phyloP scores from a whole-genome alignment of 176 grass and related monocot species.

The Lolium perenne region DNA sequence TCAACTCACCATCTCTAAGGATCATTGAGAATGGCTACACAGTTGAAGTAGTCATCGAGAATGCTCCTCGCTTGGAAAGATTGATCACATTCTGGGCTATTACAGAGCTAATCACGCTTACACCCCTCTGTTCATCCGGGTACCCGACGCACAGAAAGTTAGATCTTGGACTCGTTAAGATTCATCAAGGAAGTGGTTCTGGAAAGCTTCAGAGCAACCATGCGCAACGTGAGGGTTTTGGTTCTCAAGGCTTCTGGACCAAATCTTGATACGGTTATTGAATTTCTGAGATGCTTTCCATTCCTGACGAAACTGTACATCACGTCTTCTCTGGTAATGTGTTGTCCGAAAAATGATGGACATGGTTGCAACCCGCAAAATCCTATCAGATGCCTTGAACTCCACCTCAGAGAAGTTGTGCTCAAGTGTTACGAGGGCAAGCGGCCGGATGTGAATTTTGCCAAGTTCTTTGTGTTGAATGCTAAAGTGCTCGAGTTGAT shows the following conservation, averaged over 20 bases:
- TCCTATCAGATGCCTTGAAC: constrained; percentile 7
- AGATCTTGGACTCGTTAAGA: not conserved
- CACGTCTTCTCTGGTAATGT: not conserved
- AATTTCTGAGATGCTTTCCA: not conserved
- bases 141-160: not conserved
- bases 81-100: not conserved
- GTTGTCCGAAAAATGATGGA: not conserved
- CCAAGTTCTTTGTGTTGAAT: constrained; percentile 28
- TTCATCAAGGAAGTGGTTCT: not conserved
- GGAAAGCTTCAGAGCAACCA: not conserved
- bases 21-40: not conserved
- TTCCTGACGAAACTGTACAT: not conserved
- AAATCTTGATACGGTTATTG: not conserved
- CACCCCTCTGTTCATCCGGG: not conserved
- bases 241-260: not conserved
- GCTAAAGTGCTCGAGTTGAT: constrained; percentile 21
- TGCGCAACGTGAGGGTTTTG: constrained; percentile 3
- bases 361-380: not conserved
- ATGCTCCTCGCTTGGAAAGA: not conserved
- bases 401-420: constrained; percentile 18
- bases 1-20: constrained; percentile 8
- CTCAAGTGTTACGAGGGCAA: not conserved
- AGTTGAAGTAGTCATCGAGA: constrained; percentile 3
- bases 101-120: not conserved
- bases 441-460: not conserved